Conservation (phyloP, 768 basidiomycete genomes). For the Boletus eberwhitei region DNA sequence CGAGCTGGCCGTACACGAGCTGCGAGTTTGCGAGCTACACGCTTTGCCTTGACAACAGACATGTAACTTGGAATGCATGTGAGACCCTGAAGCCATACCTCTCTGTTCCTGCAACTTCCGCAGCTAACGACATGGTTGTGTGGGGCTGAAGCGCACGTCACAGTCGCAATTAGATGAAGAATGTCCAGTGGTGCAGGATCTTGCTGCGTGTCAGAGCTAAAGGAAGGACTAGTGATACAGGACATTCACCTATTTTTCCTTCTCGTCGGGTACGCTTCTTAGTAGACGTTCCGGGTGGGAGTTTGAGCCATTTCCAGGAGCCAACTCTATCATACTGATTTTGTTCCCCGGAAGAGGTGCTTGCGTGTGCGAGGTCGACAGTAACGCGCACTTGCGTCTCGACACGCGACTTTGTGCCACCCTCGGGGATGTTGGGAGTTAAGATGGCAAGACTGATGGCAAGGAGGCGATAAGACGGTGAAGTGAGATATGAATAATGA, state of each 20-base stretch:
- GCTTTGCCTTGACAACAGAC: constrained; percentile 62
- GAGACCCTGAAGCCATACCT: constrained; percentile 45
- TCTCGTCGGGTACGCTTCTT: constrained; percentile 84
- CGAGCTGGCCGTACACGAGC: constrained; percentile 76
- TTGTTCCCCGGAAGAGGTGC: constrained; percentile 54
- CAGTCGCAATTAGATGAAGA: constrained; percentile 66
- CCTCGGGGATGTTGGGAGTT: constrained; percentile 77
- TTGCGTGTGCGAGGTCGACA: constrained; percentile 72
- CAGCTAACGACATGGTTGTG: constrained; percentile 76
- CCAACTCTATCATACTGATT: constrained; percentile 75
- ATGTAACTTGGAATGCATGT: constrained; percentile 7
- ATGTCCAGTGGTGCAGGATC: constrained; percentile 69
- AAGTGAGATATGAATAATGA: constrained; percentile 13
- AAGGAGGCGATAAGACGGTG: constrained; percentile 14
- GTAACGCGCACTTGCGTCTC: constrained; percentile 90
- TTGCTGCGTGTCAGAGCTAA: constrained; percentile 31
- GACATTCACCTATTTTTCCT: constrained; percentile 66
- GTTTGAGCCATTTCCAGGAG: constrained; percentile 85
- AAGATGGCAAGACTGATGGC: constrained; percentile 67
- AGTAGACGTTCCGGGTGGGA: constrained; percentile 79
- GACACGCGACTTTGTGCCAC: constrained; percentile 88
- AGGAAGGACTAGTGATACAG: not conserved
- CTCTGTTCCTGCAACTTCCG: constrained; percentile 83
- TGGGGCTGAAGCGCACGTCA: constrained; percentile 80
- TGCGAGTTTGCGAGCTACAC: constrained; percentile 85